Percentiles rank a stretch among this genome's conserved stretches.
Conservation (phyloP, 805 yeast species). For the Tanozyma kutaoensis region DNA sequence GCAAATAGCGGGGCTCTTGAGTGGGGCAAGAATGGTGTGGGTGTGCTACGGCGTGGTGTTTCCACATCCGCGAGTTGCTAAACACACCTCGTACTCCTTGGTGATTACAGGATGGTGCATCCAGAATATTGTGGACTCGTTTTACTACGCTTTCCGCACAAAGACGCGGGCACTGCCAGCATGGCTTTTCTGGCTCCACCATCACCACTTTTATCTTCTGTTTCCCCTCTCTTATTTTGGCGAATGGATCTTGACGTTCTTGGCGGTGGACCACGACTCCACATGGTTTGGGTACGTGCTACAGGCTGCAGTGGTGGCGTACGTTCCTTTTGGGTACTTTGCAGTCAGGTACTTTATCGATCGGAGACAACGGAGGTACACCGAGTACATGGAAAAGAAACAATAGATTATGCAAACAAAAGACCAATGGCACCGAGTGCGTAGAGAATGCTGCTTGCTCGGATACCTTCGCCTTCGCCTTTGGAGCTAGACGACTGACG, state of each 20-base stretch:
- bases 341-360: conserved; percentile 16
- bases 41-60: conserved; percentile 27
- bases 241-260: conserved; percentile 21
- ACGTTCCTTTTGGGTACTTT: conserved; percentile 23
- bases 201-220: conserved; percentile 18
- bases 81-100: conserved; percentile 25
- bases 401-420: no score
- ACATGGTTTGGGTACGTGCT: conserved; percentile 1
- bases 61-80: conserved; percentile 27
- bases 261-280: conserved; percentile 19
- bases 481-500: no score
- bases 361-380: conserved; percentile 10
- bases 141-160: conserved; percentile 20
- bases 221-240: conserved; percentile 18
- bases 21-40: conserved; percentile 21
- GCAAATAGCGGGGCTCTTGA: conserved; percentile 16
- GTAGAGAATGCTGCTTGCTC: no score
- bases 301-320: conserved; percentile 9
- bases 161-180: conserved; percentile 22
- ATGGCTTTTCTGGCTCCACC: conserved; percentile 23
- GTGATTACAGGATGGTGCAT: conserved; percentile 24
- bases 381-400: conserved; percentile 9
- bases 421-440: no score
- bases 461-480: no score
- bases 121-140: conserved; percentile 16